Evolutionary conservation across 176 grass and related monocot genomes (phyloP).

Genomic region (Aechmea fasciata): DNA sequence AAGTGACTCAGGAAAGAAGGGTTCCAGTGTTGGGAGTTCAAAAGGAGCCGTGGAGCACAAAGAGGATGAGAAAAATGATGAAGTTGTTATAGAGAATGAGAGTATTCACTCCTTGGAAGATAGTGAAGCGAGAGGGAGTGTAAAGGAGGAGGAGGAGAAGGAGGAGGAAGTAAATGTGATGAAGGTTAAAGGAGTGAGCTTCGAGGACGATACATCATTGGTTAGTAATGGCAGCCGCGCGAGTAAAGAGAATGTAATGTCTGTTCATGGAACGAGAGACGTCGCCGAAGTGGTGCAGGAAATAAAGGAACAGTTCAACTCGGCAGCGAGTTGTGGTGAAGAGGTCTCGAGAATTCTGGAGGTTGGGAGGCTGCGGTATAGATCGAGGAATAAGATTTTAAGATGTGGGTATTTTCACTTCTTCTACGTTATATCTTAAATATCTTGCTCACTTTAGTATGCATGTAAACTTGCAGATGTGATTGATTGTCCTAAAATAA

Average conservation of each 20-base stretch:
- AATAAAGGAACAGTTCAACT: constrained; percentile 78
- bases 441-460: neutral
- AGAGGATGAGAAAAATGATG: constrained; percentile 25
- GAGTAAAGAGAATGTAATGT: constrained; percentile 8
- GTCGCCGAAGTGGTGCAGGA: constrained; percentile 52
- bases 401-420: constrained; percentile 50
- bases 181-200: constrained; percentile 25
- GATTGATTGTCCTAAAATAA: neutral
- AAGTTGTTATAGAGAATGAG: constrained; percentile 5
- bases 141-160: constrained; percentile 20
- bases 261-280: constrained; percentile 41
- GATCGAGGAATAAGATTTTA: constrained; percentile 34
- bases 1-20: constrained; percentile 15
- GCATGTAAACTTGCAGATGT: neutral
- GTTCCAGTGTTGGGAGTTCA: neutral
- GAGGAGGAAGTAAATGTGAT: too few relatives aligned
- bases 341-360: constrained; percentile 76
- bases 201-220: constrained; percentile 34
- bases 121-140: constrained; percentile 13
- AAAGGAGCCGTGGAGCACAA: neutral
- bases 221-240: constrained; percentile 21
- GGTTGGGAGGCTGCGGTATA: constrained; percentile 49
- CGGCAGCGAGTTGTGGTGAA: constrained; percentile 38
- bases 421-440: constrained; percentile 13
- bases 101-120: neutral